These are phyloP conservation scores for Trichoderma arundinaceum DNA, from an alignment of 2,329 filamentous ascomycete species.

Conservation along the genomic window DNA sequence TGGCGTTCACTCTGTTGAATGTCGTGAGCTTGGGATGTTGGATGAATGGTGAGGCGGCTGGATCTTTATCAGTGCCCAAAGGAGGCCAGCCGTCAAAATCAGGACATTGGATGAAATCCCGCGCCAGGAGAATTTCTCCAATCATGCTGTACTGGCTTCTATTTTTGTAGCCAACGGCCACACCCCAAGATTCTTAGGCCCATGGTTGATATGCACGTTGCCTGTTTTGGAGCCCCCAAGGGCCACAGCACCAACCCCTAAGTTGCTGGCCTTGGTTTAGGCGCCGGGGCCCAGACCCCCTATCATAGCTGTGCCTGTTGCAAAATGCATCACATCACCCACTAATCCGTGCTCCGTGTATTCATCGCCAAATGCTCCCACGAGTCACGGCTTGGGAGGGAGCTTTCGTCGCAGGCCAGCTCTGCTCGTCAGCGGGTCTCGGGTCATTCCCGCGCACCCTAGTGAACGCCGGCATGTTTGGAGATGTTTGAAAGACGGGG, in stretches of 20 bases:
- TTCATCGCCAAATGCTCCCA: not conserved
- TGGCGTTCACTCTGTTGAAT: not conserved
- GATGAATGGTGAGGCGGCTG: not conserved
- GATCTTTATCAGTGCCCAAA: not conserved
- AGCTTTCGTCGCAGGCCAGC: not conserved
- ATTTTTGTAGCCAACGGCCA: constrained; percentile 29
- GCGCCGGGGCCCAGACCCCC: constrained; percentile 18
- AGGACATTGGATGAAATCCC: constrained; percentile 26
- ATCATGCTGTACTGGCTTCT: constrained; percentile 22
- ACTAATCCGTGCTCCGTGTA: not conserved
- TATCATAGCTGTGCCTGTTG: constrained; percentile 10
- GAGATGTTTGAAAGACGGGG: constrained; percentile 27
- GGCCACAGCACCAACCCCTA: constrained; percentile 25
- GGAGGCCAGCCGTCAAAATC: not conserved
- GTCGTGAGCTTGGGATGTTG: not conserved
- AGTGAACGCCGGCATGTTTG: constrained; percentile 18
- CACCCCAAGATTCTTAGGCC: not conserved
- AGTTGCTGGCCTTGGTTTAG: constrained; percentile 23
- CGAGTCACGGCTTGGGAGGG: constrained; percentile 3
- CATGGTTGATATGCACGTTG: constrained; percentile 26
- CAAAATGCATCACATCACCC: constrained; percentile 11
- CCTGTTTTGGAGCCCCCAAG: constrained; percentile 27
- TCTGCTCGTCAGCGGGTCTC: constrained; percentile 14
- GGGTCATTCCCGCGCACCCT: constrained; percentile 14
- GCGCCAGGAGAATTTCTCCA: constrained; percentile 21